Conservation (phyloP, 164 flowering plant genomes). For the Stephania yunnanensis region DNA sequence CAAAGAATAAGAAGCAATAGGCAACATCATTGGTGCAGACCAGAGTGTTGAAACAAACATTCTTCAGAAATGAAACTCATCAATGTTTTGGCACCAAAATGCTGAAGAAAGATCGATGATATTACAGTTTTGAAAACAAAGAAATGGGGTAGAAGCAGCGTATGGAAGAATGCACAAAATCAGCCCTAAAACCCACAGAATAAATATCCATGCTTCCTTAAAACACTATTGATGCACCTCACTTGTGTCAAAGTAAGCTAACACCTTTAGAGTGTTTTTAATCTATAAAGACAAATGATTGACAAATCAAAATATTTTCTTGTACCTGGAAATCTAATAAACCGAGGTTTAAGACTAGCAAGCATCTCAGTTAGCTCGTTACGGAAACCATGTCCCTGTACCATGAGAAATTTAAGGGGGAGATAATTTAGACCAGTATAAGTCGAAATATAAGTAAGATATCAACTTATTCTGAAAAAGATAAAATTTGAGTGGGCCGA, state of each 20-base stretch:
- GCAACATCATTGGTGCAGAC: neutral
- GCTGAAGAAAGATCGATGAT: neutral
- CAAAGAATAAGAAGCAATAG: neutral
- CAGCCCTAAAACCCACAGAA: neutral
- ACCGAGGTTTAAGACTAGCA: slow-evolving; percentile 58
- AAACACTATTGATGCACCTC: neutral
- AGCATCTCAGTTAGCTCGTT: slow-evolving; percentile 64
- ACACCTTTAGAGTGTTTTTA: neutral
- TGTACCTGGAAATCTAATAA: slow-evolving; percentile 91
- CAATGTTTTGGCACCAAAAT: neutral
- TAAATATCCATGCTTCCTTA: neutral
- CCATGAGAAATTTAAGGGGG: neutral
- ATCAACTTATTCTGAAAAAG: neutral
- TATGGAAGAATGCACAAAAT: neutral
- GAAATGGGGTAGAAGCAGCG: neutral
- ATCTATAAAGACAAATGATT: neutral
- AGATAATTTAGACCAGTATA: neutral
- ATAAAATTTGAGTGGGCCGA: neutral
- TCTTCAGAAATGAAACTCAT: neutral
- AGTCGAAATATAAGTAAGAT: neutral
- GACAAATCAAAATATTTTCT: neutral
- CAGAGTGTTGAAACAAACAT: neutral
- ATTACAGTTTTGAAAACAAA: neutral
- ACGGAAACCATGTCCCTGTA: slow-evolving; percentile 86
- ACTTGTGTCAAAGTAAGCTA: neutral